Evolutionary conservation across 73 alveolate species (phyloP), one percentile per base, ranked within the genome.

Genomic region (Blepharisma stoltei): DNA sequence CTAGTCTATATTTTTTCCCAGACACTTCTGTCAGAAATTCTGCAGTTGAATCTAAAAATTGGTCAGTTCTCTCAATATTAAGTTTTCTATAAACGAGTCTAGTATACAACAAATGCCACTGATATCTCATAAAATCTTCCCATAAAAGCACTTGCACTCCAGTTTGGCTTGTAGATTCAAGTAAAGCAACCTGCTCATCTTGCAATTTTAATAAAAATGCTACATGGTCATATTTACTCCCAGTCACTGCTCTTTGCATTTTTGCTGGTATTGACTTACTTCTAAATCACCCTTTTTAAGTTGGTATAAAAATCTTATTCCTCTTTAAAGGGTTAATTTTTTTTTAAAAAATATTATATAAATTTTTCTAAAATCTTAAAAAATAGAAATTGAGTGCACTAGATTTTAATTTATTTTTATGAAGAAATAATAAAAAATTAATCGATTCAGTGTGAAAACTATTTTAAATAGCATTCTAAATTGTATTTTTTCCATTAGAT

Each of bases 1-100:
- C 76, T 69, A 43, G 67, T 50, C 78, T 82, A 66, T 86, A 88
- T 45, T 86, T 85, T 70, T 86, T 88, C 50, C 92, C 92, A 37
- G 46, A 37, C 54, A 45, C 83, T 71, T 71, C 91, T 60, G 68
- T 46, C 0, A 88, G 73, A 81, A 88, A 88, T 37, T 73, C 81
- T 77, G 82, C 84, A 23, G 86, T 70, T n/a, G 8, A 27, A 38
- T 76, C 50, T 71, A 81, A 54, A 27, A 54, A 69, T 54, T 71
- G n/a, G 2, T 84, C 70, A 52, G 88, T 70, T 76, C 95, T 81
- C 23, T 81, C 71, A 14, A 67, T 54, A 20, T 81, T 77, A 45
- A 88, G 77, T 70, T 83, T 83, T 50, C 95, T 80, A 20, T 78
- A 52, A 18, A 83, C 88, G 0, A 88, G 85, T 52, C 76, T 69